Percentiles rank a stretch among this genome's conserved stretches.
phyloP scores from a whole-genome alignment of 352 stramenopile genomes.

The Globisporangium parvum region DNA sequence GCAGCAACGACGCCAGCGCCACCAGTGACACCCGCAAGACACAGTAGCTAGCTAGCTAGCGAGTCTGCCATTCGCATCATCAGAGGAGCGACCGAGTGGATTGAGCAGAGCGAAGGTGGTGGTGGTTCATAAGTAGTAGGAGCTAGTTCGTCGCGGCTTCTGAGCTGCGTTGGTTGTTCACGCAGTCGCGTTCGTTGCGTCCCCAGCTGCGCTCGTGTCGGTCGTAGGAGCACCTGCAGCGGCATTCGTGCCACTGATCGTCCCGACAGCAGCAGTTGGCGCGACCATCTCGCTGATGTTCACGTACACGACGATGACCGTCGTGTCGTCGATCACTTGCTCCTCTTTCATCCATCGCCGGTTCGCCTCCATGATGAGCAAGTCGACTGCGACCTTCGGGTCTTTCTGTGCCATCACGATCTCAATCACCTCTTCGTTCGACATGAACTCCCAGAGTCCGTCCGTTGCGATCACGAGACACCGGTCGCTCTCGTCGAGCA shows the following conservation, averaged over 20 bases:
- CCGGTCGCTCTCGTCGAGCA: conserved; percentile 79
- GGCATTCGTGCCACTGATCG: not conserved
- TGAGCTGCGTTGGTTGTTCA: not conserved
- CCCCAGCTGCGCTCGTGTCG: not conserved
- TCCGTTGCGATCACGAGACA: conserved; percentile 97
- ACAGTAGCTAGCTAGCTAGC: not conserved
- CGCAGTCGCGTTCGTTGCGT: not conserved
- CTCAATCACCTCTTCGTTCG: conserved; percentile 92
- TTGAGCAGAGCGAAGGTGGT: not conserved
- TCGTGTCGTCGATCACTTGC: conserved; percentile 99
- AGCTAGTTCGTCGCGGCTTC: not conserved
- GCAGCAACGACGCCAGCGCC: not conserved
- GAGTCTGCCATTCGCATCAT: not conserved
- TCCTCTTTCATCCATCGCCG: conserved; percentile 98
- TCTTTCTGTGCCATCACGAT: conserved; percentile 74
- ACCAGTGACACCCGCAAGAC: not conserved
- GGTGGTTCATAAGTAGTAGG: not conserved
- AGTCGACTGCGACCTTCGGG: conserved; percentile 84
- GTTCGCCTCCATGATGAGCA: conserved; percentile 94
- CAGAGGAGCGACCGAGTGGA: not conserved
- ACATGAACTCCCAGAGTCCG: conserved; percentile 99
- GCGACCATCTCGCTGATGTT: conserved; percentile 48
- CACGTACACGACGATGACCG: conserved; percentile 96
- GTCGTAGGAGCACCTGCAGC: not conserved
- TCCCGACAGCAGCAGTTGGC: conserved; percentile 5